Base-by-base conservation (phyloP, 306 rosid genomes). In the Acacia confusa region DNA sequence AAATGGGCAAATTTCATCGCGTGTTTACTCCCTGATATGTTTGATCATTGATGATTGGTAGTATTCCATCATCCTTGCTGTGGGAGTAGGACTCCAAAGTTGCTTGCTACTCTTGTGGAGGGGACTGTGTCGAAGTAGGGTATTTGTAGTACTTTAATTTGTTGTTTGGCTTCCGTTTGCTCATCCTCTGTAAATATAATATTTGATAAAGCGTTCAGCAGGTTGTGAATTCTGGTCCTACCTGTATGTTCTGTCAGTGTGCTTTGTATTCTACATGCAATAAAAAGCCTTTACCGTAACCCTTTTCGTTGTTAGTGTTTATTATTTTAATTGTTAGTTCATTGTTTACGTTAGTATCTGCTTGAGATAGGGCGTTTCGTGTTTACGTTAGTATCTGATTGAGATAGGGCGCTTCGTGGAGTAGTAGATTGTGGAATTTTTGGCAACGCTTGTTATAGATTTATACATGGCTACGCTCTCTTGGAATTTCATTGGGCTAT, bases 181-280 rank as follows among this genome's bases (percentile, higher is more conserved):
- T 58, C 72, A 34, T 66, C 82, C 72, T 73, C 71, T 86, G 92
- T 88, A 91, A 83, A 89, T 88, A 88, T 83, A 71, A 15, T 83
- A 70, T 70, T 75, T 67, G 71, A 76, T 63, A 24, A 61, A 40
- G 52, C 24, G 79, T 85, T 81, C 78, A 82, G 82, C 84, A 81
- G 86, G 80, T 27, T 83, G 79, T 73, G 83, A 28, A 75, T 81
- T 73, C 87, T 82, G 88, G 89, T 82, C 32, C 72, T 27, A 61
- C 91, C 87, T 86, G 88, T 87, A 58, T 69, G 72, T 76, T 74
- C 44, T 63, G 80, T 82, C 78, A 43, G 87, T 85, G 71, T 72
- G 85, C 81, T 77, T 36, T 85, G 81, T 80, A 84, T 78, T 79
- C 81, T 83, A 84, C 80, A 79, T 82, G 81, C 45, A 87, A 84